These are phyloP conservation scores for Colletotrichum sp. DNA, from an alignment of 2,329 filamentous ascomycete genomes.

Conservation along the genomic window DNA sequence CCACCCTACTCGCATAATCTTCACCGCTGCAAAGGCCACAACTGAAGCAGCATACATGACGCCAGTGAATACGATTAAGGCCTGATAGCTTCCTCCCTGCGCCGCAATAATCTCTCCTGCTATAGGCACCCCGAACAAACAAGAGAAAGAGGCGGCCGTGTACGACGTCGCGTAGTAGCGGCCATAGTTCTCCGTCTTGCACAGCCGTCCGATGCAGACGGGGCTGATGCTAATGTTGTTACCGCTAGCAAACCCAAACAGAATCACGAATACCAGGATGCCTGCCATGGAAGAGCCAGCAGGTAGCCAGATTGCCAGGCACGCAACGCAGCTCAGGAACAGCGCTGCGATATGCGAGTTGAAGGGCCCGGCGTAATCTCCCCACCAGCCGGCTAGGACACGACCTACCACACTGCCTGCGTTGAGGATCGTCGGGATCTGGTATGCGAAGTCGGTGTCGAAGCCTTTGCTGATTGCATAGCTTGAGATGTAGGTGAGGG, in stretches of 20 bases:
- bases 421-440: slow-evolving; percentile 83
- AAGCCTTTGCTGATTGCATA: slow-evolving; percentile 75
- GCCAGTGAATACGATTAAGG: slow-evolving; percentile 71
- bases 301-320: slow-evolving; percentile 80
- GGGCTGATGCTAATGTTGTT: slow-evolving; percentile 83
- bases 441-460: slow-evolving; percentile 69
- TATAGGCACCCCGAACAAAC: slow-evolving; percentile 73
- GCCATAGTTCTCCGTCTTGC: slow-evolving; percentile 81
- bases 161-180: slow-evolving; percentile 87
- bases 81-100: slow-evolving; percentile 64
- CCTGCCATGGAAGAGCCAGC: slow-evolving; percentile 62
- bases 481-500: slow-evolving; percentile 80
- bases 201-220: slow-evolving; percentile 83
- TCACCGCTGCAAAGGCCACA: slow-evolving; percentile 61
- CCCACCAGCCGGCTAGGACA: slow-evolving; percentile 77
- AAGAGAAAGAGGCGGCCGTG: slow-evolving; percentile 79
- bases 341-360: slow-evolving; percentile 80
- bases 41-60: slow-evolving; percentile 63
- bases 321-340: slow-evolving; percentile 64
- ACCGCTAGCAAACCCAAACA: slow-evolving; percentile 85
- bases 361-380: slow-evolving; percentile 81
- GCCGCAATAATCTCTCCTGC: slow-evolving; percentile 67
- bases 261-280: slow-evolving; percentile 72
- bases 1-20: slow-evolving; percentile 39
- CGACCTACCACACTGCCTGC: slow-evolving; percentile 81